A percentile compares a stretch with the other conserved stretches of the same genome.
phyloP scores from a whole-genome alignment of 2,329 filamentous ascomycete genomes.

The Clarireedia homoeocarpa region DNA sequence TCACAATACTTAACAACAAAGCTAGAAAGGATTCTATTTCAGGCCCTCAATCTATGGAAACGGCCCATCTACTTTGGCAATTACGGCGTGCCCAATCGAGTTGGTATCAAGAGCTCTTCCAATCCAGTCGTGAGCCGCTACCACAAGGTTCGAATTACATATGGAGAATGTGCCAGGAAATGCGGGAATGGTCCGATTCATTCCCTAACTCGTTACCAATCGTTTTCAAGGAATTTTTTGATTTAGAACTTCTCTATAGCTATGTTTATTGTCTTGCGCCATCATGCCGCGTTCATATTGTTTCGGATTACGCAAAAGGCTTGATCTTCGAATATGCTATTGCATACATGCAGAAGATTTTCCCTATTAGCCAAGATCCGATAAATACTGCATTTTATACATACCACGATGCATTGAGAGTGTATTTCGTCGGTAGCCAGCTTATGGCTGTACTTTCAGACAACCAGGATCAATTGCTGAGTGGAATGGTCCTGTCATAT shows the following conservation, averaged over 20 bases:
- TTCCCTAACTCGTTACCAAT: constrained; percentile 58
- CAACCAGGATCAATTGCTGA: constrained; percentile 48
- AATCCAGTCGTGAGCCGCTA: constrained; percentile 63
- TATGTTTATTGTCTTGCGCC: constrained; percentile 85
- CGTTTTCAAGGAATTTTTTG: constrained; percentile 67
- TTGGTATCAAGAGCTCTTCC: constrained; percentile 86
- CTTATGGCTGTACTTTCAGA: constrained; percentile 54
- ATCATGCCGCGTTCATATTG: constrained; percentile 62
- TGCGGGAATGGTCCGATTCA: constrained; percentile 74
- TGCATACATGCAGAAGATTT: constrained; percentile 70
- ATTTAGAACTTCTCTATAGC: constrained; percentile 83
- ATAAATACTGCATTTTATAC: constrained; percentile 63
- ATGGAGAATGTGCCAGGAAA: constrained; percentile 67
- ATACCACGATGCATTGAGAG: constrained; percentile 79
- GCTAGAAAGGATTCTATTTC: constrained; percentile 31
- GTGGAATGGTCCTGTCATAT: constrained; percentile 27
- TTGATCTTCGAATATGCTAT: constrained; percentile 83
- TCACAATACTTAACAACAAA: constrained; percentile 23
- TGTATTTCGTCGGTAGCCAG: constrained; percentile 66
- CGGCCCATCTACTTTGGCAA: constrained; percentile 71
- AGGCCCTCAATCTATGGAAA: constrained; percentile 49
- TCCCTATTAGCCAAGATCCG: constrained; percentile 54
- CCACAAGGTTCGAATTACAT: constrained; percentile 63
- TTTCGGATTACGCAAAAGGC: constrained; percentile 68
- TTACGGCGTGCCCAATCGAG: constrained; percentile 79